Evolutionary conservation across 192 early-diverging fungal genomes (phyloP).

Genomic region (Allomyces javanicus): DNA sequence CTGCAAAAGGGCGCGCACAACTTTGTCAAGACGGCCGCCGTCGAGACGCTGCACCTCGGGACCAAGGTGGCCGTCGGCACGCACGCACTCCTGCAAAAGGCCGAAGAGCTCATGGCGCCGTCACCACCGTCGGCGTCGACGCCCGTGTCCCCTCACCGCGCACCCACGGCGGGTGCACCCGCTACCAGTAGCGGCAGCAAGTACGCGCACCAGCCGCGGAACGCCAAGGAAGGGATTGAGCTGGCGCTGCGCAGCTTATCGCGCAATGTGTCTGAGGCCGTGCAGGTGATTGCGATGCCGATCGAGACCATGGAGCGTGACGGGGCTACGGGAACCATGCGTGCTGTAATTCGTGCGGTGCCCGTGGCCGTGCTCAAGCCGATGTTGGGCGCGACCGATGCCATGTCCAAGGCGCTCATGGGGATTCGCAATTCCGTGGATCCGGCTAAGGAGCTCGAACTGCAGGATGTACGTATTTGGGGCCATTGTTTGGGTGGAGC

Average conservation of each 20-base stretch:
- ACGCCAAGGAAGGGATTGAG: slow-evolving; percentile 65
- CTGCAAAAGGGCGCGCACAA: slow-evolving; percentile 71
- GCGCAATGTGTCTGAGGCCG: slow-evolving; percentile 60
- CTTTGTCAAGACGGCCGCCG: slow-evolving; percentile 73
- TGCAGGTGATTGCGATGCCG: slow-evolving; percentile 17
- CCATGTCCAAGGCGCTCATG: slow-evolving; percentile 72
- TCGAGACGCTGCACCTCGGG: slow-evolving; percentile 76
- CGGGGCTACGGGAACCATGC: slow-evolving; percentile 9
- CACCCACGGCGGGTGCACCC: not conserved
- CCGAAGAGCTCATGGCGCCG: slow-evolving; percentile 56
- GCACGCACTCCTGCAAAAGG: slow-evolving; percentile 71
- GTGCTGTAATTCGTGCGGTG: slow-evolving; percentile 52
- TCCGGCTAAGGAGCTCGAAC: slow-evolving; percentile 48
- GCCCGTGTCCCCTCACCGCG: not conserved
- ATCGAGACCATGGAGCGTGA: slow-evolving; percentile 24
- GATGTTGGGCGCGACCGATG: slow-evolving; percentile 87
- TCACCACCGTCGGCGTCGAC: slow-evolving; percentile 5
- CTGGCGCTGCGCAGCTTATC: slow-evolving; percentile 61
- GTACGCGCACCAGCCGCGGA: slow-evolving; percentile 66
- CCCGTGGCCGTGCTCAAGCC: slow-evolving; percentile 84
- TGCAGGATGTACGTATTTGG: slow-evolving; percentile 45
- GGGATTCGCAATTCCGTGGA: slow-evolving; percentile 84
- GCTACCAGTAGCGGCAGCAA: slow-evolving; percentile 29
- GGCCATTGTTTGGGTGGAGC: not conserved
- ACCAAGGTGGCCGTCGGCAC: slow-evolving; percentile 74